Evolutionary conservation across 2,329 filamentous ascomycete species (phyloP).

Genomic region (Phaeomoniella chlamydospora): DNA sequence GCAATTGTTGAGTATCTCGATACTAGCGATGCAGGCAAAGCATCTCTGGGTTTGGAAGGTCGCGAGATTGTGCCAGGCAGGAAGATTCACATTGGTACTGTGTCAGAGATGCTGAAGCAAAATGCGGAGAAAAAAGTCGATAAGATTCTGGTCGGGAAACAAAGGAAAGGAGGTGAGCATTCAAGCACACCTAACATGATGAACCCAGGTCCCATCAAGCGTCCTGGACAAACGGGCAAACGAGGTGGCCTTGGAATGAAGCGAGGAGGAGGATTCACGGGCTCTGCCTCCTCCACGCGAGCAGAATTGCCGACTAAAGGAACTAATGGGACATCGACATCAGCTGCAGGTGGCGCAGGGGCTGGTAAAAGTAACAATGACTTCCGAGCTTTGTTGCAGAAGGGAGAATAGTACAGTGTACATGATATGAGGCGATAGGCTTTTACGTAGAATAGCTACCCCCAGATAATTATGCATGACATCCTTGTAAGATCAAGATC

Average conservation of each 20-base stretch:
- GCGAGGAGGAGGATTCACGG: slow-evolving; percentile 17
- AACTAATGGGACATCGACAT: slow-evolving; percentile 13
- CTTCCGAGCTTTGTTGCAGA: slow-evolving; percentile 39
- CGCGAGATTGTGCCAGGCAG: slow-evolving; percentile 28
- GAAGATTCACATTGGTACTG: slow-evolving; percentile 32
- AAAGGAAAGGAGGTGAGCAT: slow-evolving; percentile 17
- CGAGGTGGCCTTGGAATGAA: slow-evolving; percentile 36
- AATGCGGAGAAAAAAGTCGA: slow-evolving; percentile 25
- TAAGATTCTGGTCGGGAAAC: slow-evolving; percentile 22
- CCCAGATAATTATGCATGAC: no score
- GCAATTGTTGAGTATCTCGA: slow-evolving; percentile 74
- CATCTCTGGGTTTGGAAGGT: slow-evolving; percentile 29
- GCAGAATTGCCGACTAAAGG: slow-evolving; percentile 6
- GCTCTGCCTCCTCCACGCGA: slow-evolving; percentile 4
- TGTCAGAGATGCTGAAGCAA: slow-evolving; percentile 33
- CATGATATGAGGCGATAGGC: no score
- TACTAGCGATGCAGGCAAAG: slow-evolving; percentile 53
- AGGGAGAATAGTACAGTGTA: slow-evolving; percentile 13
- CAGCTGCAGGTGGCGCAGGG: slow-evolving; percentile 13
- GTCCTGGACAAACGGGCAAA: slow-evolving; percentile 32
- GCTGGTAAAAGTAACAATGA: slow-evolving; percentile 41
- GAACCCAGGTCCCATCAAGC: slow-evolving; percentile 22
- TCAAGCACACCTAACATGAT: slow-evolving; percentile 8
- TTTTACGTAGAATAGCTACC: no score
- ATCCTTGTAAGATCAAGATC: no score